Conservation (phyloP, 2,329 filamentous ascomycete species). For the Colletotrichum spaethianum region DNA sequence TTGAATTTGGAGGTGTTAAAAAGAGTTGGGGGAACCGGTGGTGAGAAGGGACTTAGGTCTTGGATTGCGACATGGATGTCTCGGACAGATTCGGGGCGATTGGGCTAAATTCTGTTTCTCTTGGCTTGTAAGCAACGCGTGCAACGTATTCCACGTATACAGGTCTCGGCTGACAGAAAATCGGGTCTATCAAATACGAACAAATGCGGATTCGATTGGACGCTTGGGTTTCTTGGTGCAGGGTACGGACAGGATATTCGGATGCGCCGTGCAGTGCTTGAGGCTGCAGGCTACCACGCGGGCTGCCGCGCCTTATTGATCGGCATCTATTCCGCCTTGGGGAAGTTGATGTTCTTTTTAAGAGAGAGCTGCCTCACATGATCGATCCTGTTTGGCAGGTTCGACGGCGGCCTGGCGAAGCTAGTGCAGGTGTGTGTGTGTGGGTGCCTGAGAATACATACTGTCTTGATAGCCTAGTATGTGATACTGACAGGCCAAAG, state of each 20-base stretch:
- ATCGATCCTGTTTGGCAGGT: not conserved
- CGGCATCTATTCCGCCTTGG: conserved; percentile 29
- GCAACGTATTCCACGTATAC: not conserved
- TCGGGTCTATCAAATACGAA: too few species aligned
- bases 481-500: not conserved
- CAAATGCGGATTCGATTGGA: not conserved
- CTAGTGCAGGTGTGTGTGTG: not conserved
- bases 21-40: conserved; percentile 8
- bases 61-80: not conserved
- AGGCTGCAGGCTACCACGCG: conserved; percentile 8
- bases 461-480: not conserved
- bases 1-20: conserved; percentile 11
- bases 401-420: not conserved
- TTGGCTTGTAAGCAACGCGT: not conserved
- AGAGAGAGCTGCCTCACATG: conserved; percentile 12
- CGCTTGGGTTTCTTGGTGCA: not conserved
- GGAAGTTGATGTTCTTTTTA: not conserved
- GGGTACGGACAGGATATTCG: not conserved
- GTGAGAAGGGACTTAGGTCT: not conserved
- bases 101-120: not conserved
- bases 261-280: not conserved
- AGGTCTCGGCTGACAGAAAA: too few species aligned
- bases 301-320: conserved; percentile 28
- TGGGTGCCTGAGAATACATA: not conserved
- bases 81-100: not conserved